A percentile compares a stretch with the other conserved stretches of the same genome.
Evolutionary conservation across 345 rosid species (phyloP).

Genomic region (Rhodamnia argentea): DNA sequence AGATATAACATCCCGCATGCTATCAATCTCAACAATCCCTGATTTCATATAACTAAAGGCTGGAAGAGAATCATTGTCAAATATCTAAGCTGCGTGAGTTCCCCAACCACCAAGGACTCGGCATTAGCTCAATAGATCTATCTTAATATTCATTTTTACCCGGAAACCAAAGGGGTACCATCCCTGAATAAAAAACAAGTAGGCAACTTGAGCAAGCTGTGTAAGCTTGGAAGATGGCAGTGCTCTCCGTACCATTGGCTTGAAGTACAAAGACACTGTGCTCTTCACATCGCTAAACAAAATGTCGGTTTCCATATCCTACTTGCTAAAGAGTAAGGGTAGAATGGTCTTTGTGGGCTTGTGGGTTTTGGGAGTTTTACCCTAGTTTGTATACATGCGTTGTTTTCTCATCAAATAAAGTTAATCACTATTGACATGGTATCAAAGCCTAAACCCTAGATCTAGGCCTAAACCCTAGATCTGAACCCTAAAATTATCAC

Average conservation of each 20-base stretch:
- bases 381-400: too few relatives aligned
- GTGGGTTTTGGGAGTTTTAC: too few relatives aligned
- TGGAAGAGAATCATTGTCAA: neutral
- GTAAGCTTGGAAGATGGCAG: neutral
- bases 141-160: neutral
- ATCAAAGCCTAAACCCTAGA: too few relatives aligned
- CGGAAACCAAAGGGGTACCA: neutral
- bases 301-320: neutral
- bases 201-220: neutral
- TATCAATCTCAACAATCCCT: neutral
- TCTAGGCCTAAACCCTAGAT: too few relatives aligned
- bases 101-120: neutral
- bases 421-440: too few relatives aligned
- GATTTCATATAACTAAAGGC: neutral
- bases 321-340: too few relatives aligned
- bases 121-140: neutral
- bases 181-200: neutral
- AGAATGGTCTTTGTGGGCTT: too few relatives aligned
- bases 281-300: neutral
- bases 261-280: neutral
- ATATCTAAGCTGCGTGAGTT: neutral
- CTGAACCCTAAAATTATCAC: too few relatives aligned
- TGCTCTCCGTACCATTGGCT: neutral
- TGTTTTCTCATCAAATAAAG: too few relatives aligned
- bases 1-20: neutral